Base-by-base conservation (phyloP, 805 yeast species). In the Pichia thaimueangensis region DNA sequence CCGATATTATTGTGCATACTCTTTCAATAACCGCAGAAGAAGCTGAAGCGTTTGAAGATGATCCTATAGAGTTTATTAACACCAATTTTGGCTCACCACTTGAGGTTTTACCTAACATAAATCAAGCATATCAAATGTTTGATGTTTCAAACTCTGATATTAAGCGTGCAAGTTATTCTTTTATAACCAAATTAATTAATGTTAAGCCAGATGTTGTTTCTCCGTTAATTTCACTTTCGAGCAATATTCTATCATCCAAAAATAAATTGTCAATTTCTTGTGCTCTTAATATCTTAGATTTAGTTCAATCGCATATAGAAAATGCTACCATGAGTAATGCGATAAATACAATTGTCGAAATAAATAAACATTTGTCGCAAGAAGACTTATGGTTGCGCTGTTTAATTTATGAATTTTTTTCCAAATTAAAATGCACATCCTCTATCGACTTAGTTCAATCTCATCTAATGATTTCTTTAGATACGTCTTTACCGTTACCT, bases 51-150 rank as follows among this genome's bases (percentile, higher is more conserved):
- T 89, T 85, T 64, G 94, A 87, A 48, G 78, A 74, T 47, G 96
- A 89, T 53, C 96, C 96, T 4, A 82, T 78, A 43, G 96, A 88
- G 58, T 93, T 86, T 59, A 78, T 91, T 42, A 85, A 86, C 59
- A 69, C 80, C 40, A 74, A 74, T 41, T 71, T 46, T 12, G 32
- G 29, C 17, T 42, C 41, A 16, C 34, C 35, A 20, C 24, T 31
- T 10, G n/a, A n/a, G n/a, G 4, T 20, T n/a, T 8, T 11, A 8
- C 35, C 39, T 20, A 19, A 5, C 7, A n/a, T 37, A 12, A 28
- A 11, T 20, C 13, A 30, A 22, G 12, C 6, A 13, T 15, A 15
- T 23, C 25, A n/a, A 11, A 9, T 35, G 9, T 7, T 19, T 13
- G 38, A 35, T 25, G n/a, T 35, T 11, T 35, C 38, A 17, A 35